A percentile compares a stretch with the other conserved stretches of the same genome.
Conservation (phyloP, 768 basidiomycete genomes). For the Postia placenta region DNA sequence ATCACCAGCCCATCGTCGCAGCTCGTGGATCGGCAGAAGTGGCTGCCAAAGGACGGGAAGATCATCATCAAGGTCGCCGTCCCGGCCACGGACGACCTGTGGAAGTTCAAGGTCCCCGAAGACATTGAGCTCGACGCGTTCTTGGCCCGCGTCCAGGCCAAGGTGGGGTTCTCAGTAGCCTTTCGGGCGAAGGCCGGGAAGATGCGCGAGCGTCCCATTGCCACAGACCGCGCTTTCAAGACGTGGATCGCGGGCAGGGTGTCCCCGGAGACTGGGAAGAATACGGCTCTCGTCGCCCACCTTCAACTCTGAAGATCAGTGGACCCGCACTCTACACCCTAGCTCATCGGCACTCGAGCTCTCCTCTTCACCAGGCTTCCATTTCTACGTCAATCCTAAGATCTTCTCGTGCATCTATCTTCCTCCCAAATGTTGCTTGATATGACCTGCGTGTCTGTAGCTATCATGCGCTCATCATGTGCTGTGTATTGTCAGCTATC, state of each 20-base stretch:
- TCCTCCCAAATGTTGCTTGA: too few relatives aligned
- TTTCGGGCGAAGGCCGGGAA: conserved; percentile 27
- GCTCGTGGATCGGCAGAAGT: conserved; percentile 8
- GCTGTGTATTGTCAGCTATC: too few relatives aligned
- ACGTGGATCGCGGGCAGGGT: conserved; percentile 28
- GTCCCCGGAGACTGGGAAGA: conserved; percentile 24
- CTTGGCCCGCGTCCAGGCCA: conserved; percentile 24
- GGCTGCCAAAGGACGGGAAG: conserved; percentile 28
- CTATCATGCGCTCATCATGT: too few relatives aligned
- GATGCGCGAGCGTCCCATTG: conserved; percentile 12
- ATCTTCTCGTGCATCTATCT: too few relatives aligned
- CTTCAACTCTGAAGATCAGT: neutral
- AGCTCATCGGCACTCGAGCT: too few relatives aligned
- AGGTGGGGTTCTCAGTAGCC: conserved; percentile 30
- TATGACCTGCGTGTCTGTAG: too few relatives aligned
- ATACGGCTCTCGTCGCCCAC: conserved; percentile 30
- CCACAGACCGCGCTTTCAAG: conserved; percentile 27
- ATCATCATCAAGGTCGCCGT: conserved; percentile 36
- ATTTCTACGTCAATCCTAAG: too few relatives aligned
- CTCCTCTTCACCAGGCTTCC: too few relatives aligned
- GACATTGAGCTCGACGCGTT: conserved; percentile 25
- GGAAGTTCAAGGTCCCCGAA: conserved; percentile 31
- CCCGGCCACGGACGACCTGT: conserved; percentile 33
- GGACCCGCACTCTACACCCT: too few relatives aligned
- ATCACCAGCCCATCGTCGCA: neutral